Base-by-base conservation (phyloP, 164 flowering plant species). In the Aristolochia contorta region DNA sequence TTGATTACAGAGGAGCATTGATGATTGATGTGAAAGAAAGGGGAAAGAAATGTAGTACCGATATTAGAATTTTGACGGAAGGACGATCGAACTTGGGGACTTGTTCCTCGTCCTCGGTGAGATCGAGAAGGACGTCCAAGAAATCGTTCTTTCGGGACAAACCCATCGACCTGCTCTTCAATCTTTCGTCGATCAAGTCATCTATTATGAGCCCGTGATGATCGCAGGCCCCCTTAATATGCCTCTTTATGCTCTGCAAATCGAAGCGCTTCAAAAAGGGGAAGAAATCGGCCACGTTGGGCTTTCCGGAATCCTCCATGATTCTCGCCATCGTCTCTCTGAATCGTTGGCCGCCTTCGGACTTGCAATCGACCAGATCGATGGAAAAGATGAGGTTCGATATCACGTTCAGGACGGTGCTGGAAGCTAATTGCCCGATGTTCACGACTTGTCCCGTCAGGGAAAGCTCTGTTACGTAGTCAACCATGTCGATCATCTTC, bases 401-500 rank as follows among this genome's bases (percentile, higher is more conserved):
- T 3, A 75, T 12, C 57, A 60, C 19, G 50, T 67, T 73, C 4
- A 76, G 57, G 1, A 49, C 24, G 10, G 69, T 59, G 13, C 22
- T 43, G 46, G 68, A 65, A 4, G 61, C 69, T 0, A 25, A 58
- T 12, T 23, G 16, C 4, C 79, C 67, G 16, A 75, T 49, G 33
- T 69, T 54, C 12, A 71, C 68, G 1, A 64, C 56, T 6, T 37
- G 23, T 1, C 73, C 69, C 0, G 30, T 27, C 7, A 7, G 15
- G 20, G 65, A 41, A 8, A 9, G 8, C 16, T 61, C 47, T 2
- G 41, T 7, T 23, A 73, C 65, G 50, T 47, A 32, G 18, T 27
- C 56, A 12, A 71, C 12, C 16, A 77, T 66, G 21, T 73, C 69
- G 19, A 61, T 49, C 32, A 77, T 60, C 65, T 73, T 76, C 45